Evolutionary conservation across 108 stramenopile species (phyloP), one percentile per base, ranked within the genome.

Genomic region (Pseudonitzschia delicatissima): DNA sequence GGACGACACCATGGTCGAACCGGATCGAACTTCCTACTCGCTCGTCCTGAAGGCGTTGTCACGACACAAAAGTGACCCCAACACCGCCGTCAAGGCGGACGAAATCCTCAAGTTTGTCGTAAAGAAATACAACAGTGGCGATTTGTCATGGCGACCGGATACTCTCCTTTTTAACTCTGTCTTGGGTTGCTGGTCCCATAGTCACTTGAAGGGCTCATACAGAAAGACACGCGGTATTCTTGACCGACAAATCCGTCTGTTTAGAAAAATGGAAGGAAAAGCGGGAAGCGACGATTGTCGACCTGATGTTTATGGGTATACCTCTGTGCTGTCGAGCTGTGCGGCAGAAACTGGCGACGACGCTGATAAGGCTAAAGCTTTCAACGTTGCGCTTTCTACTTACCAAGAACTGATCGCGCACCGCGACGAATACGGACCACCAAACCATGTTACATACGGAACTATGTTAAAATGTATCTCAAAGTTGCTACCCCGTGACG

Each of bases 381-480:
- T 89, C 67, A 71, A 86, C 31, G 63, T 85, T 39, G 87, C 91
- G 2, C 72, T 84, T 34, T 48, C 57, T 33, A 87, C 87, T 33
- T 83, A 84, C 59, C 78, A 85, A 69, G 71, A 86, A 58, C 57
- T 82, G 20, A 53, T 49, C 23, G 45, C 55, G 36, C 63, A 74
- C 40, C 27, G 58, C 0, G 45, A 27, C 9, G 72, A 65, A 6
- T 73, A 64, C 45, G 72, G 72, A 12, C 36, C 53, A 5, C 85
- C 88, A 11, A 93, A 89, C 68, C 85, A 90, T 66, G 85, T 93
- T 0, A 89, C 88, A 9, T 93, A 93, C 49, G 92, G 88, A 35
- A 72, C 85, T 47, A 86, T 93, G 83, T 68, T 93, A 45, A 90
- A 88, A 55, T 85, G 83, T 23, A 81, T 81, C 27, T 76, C 79